Evolutionary conservation across 2,329 filamentous ascomycete genomes (phyloP), one percentile per base, ranked within the genome.

Genomic region (Microdochium trichocladiopsis): DNA sequence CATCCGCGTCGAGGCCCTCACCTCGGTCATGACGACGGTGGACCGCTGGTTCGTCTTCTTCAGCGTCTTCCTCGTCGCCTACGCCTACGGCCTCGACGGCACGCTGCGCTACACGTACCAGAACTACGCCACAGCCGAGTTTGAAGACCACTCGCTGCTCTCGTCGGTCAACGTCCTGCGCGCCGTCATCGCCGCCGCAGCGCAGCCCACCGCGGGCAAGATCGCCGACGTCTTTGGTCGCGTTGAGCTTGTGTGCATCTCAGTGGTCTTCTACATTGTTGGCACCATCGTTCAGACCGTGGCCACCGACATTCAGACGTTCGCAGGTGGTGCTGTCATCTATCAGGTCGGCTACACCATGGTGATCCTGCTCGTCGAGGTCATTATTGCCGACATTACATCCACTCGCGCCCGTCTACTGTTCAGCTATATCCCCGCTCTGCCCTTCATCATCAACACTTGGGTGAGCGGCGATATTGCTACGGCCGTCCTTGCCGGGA

Each of bases 311-410:
- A 69, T 84, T 9, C 61, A 74, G 36, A 66, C 71, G 1, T 86
- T 84, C 53, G 72, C 74, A 18, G 80, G 74, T 3, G 83, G 83
- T 24, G 77, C 78, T 31, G 72, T 84, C 41, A 63, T 85, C 36
- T 84, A 84, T 63, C 81, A 78, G 71, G 71, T 86, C 41, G 84
- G 84, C 49, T 86, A 83, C 61, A 86, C 83, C 11, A 74, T 74
- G 58, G 71, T 85, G 24, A 71, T 83, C 18, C 68, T 87, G 12
- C 71, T 87, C 1, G 72, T 86, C 22, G 82, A 87, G 64, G 79
- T 87, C 59, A 75, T 87, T 54, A 71, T 87, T 47, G 83, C 76
- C 47, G 84, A 87, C 57, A 73, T 83, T 24, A 84, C 83, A 2
- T 86, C 83, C 1, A 77, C 81, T 6, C 77, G 82, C 14, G 73